Percentiles rank a stretch among this genome's conserved stretches.
These are phyloP conservation scores for Yamadazyma epiphylla DNA, from an alignment of 1,139 yeast genomes.

Conservation along the genomic window DNA sequence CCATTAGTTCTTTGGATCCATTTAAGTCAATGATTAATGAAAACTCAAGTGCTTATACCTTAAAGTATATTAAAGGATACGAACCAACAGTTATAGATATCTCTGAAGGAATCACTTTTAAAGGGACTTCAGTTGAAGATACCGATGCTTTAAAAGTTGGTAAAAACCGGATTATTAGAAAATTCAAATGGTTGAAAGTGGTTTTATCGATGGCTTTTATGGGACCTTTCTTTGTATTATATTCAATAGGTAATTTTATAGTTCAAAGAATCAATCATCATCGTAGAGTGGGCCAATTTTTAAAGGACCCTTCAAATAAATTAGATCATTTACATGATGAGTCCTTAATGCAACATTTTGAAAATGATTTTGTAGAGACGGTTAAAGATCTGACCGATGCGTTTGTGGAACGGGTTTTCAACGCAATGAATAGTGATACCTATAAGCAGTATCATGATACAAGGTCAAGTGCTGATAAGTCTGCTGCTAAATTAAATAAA, in stretches of 20 bases:
- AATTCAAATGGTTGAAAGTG: slow-evolving; percentile 45
- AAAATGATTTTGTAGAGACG: slow-evolving; percentile 17
- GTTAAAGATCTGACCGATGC: slow-evolving; percentile 54
- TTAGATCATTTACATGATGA: slow-evolving; percentile 26
- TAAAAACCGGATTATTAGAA: slow-evolving; percentile 19
- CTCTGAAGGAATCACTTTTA: slow-evolving; percentile 23
- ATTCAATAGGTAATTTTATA: slow-evolving; percentile 43
- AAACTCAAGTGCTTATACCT: slow-evolving; percentile 33
- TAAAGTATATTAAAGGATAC: slow-evolving; percentile 48
- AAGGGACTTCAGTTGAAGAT: slow-evolving; percentile 4
- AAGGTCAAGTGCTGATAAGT: not conserved
- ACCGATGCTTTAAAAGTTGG: slow-evolving; percentile 7
- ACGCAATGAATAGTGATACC: slow-evolving; percentile 42
- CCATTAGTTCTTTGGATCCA: slow-evolving; percentile 64
- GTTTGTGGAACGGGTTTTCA: slow-evolving; percentile 58
- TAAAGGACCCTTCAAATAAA: slow-evolving; percentile 24
- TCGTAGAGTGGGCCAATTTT: slow-evolving; percentile 27
- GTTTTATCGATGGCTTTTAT: slow-evolving; percentile 38
- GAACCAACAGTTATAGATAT: slow-evolving; percentile 53
- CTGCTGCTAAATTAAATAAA: not conserved
- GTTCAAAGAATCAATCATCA: slow-evolving; percentile 37
- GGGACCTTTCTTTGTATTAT: slow-evolving; percentile 52
- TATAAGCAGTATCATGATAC: slow-evolving; percentile 17
- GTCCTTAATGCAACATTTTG: slow-evolving; percentile 12
- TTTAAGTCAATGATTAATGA: slow-evolving; percentile 42